These are phyloP conservation scores for Lasiosphaeris hirsuta DNA, from an alignment of 495 filamentous ascomycete genomes.

Conservation along the genomic window DNA sequence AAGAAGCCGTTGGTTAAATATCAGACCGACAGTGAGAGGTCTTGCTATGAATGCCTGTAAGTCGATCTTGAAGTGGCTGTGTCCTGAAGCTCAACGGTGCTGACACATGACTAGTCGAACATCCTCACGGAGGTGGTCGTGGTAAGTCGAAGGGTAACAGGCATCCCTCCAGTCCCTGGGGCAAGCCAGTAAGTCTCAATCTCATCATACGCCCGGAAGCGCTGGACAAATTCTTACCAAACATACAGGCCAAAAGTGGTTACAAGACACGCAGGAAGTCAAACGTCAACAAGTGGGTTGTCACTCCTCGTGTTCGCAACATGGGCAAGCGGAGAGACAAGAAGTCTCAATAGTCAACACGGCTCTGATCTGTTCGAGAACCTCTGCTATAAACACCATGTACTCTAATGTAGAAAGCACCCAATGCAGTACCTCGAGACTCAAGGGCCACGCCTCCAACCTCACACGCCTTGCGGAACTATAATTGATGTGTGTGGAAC, in stretches of 20 bases:
- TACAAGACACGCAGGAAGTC: conserved; percentile 82
- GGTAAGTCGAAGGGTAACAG: conserved; percentile 99
- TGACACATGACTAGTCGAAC: conserved; percentile 58
- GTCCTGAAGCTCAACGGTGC: conserved; percentile 11
- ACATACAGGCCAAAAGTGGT: conserved; percentile 78
- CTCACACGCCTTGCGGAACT: no score
- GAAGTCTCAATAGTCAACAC: conserved; percentile 30
- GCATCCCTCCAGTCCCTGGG: conserved; percentile 92
- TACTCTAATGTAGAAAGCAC: conserved; percentile 31
- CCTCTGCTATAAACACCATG: conserved; percentile 21
- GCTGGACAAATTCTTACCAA: conserved; percentile 30
- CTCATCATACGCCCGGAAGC: neutral
- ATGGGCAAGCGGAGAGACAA: conserved; percentile 66
- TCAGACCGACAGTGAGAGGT: conserved; percentile 91
- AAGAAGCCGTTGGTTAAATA: conserved; percentile 85
- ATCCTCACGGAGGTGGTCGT: conserved; percentile 97
- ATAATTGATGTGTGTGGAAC: no score
- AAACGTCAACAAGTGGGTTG: conserved; percentile 80
- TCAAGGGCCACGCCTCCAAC: neutral
- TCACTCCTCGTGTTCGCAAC: conserved; percentile 69
- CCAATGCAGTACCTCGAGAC: no score
- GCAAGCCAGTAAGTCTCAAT: conserved; percentile 70
- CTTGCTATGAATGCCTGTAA: conserved; percentile 93
- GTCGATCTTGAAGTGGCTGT: conserved; percentile 19
- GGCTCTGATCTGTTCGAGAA: conserved; percentile 2